phyloP scores from a whole-genome alignment of 2,329 filamentous ascomycete genomes.

The Dothistroma pini region DNA sequence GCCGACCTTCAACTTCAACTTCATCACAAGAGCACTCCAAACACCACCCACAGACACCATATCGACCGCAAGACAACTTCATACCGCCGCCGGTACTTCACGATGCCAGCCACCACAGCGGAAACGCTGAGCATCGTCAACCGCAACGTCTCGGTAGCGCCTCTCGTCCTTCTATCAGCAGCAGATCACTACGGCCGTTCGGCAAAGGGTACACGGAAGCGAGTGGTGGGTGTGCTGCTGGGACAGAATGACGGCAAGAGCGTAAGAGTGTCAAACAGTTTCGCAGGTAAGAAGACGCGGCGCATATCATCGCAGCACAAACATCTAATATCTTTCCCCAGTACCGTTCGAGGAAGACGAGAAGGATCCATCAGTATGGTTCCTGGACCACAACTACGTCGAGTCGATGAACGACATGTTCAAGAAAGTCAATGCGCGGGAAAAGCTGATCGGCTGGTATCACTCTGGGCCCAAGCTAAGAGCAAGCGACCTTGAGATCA shows the following conservation, averaged over 20 bases:
- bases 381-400: conserved; percentile 98
- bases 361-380: conserved; percentile 98
- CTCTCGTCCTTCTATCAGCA: conserved; percentile 92
- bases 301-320: background rate
- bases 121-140: conserved; percentile 94
- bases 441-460: conserved; percentile 99
- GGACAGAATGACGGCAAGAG: conserved; percentile 96
- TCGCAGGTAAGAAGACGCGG: conserved; percentile 64
- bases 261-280: conserved; percentile 97
- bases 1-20: background rate
- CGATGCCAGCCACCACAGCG: conserved; percentile 93
- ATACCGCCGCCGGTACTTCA: conserved; percentile 30
- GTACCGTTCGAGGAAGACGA: conserved; percentile 99
- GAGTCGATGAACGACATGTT: conserved; percentile 99
- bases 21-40: conserved; percentile 3
- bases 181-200: conserved; percentile 98
- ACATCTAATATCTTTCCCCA: conserved; percentile 37
- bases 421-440: conserved; percentile 98
- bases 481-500: conserved; percentile 97
- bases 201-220: conserved; percentile 79
- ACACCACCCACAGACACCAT: background rate
- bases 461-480: conserved; percentile 96
- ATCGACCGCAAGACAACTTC: background rate
- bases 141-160: conserved; percentile 93
- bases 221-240: conserved; percentile 90